Conservation (phyloP, 331 rosid species). For the Acacia pycnantha region DNA sequence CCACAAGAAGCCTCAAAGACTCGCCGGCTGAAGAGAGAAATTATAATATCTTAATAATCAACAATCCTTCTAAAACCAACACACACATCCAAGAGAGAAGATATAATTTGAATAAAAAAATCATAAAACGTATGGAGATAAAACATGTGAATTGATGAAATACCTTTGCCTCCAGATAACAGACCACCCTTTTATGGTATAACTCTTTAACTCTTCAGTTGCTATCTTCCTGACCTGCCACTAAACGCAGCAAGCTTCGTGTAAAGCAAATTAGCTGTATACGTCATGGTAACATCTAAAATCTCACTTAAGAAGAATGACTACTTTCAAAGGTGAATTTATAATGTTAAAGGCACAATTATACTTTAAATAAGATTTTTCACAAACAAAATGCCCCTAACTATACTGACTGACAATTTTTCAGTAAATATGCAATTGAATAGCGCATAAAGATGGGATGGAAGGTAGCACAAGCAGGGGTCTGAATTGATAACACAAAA, state of each 20-base stretch:
- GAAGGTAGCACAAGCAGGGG: too few relatives aligned
- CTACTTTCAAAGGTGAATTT: background rate
- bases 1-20: slow-evolving; percentile 38
- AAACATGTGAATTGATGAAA: slow-evolving; percentile 30
- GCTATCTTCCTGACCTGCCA: slow-evolving; percentile 65
- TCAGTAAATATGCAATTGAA: background rate
- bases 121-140: slow-evolving; percentile 14
- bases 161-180: slow-evolving; percentile 50
- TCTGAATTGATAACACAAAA: too few relatives aligned
- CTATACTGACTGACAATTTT: background rate
- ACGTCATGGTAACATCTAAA: slow-evolving; percentile 19
- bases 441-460: background rate
- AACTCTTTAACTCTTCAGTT: slow-evolving; percentile 47
- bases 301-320: slow-evolving; percentile 28
- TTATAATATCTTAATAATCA: slow-evolving; percentile 37
- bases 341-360: background rate
- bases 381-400: background rate
- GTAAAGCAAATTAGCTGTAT: slow-evolving; percentile 43
- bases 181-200: slow-evolving; percentile 37
- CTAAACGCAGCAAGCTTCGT: slow-evolving; percentile 58
- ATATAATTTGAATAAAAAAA: slow-evolving; percentile 29
- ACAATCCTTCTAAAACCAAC: background rate
- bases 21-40: slow-evolving; percentile 45
- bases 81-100: slow-evolving; percentile 25
- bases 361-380: background rate